phyloP scores from a whole-genome alignment of 2,329 filamentous ascomycete genomes.

The Xylaria sp. region DNA sequence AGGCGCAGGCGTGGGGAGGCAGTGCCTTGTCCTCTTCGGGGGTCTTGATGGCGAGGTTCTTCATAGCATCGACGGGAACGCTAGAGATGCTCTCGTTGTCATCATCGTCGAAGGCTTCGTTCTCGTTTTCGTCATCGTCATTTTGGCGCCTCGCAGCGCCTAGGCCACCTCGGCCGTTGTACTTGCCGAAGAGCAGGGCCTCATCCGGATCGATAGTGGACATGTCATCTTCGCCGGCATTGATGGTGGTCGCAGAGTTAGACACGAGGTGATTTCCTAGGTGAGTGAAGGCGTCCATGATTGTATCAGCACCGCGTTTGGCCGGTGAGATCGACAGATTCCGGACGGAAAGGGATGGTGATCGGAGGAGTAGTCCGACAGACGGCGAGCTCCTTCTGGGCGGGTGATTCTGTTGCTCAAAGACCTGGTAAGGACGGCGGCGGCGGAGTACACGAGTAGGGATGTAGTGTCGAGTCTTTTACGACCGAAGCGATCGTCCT shows the following conservation, averaged over 20 bases:
- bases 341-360: background rate
- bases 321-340: slow-evolving; percentile 20
- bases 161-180: slow-evolving; percentile 51
- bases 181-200: slow-evolving; percentile 69
- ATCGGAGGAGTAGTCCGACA: background rate
- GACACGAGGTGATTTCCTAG: slow-evolving; percentile 82
- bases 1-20: slow-evolving; percentile 91
- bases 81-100: slow-evolving; percentile 73
- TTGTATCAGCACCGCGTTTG: slow-evolving; percentile 51
- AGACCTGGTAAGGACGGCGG: background rate
- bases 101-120: slow-evolving; percentile 77
- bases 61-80: slow-evolving; percentile 70
- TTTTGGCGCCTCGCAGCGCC: slow-evolving; percentile 54
- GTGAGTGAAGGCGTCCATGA: slow-evolving; percentile 75
- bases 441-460: background rate
- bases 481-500: background rate
- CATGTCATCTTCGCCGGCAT: slow-evolving; percentile 72
- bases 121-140: slow-evolving; percentile 86
- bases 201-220: slow-evolving; percentile 72
- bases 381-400: background rate
- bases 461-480: background rate
- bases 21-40: slow-evolving; percentile 83
- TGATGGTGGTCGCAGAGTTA: slow-evolving; percentile 80
- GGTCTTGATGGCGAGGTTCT: slow-evolving; percentile 52
- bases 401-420: background rate